These are phyloP conservation scores for Ophiostoma pallidulum DNA, from an alignment of 2,329 filamentous ascomycete species.

Conservation along the genomic window DNA sequence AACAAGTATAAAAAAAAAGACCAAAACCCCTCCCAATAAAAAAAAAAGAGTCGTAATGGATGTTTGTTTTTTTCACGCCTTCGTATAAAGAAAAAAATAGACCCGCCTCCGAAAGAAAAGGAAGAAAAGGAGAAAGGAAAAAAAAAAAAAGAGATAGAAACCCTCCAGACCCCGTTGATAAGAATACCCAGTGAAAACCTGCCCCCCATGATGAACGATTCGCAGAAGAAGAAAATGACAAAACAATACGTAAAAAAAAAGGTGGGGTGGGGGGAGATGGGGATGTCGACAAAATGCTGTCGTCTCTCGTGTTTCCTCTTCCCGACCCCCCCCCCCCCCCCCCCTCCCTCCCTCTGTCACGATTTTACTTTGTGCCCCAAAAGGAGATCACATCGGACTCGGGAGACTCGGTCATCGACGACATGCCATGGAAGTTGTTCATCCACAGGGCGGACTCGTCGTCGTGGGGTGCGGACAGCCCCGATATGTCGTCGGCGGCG, in stretches of 20 bases:
- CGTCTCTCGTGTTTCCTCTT: too few relatives aligned
- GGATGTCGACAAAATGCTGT: too few relatives aligned
- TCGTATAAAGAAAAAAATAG: background rate
- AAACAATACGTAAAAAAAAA: too few relatives aligned
- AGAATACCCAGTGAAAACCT: too few relatives aligned
- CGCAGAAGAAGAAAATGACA: too few relatives aligned
- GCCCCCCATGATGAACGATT: too few relatives aligned
- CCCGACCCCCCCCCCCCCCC: too few relatives aligned
- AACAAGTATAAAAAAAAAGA: background rate
- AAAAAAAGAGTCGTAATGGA: constrained; percentile 3
- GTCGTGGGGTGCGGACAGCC: constrained; percentile 33
- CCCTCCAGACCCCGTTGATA: too few relatives aligned
- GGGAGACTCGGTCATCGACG: constrained; percentile 24
- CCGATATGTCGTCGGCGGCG: constrained; percentile 33
- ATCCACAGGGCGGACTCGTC: constrained; percentile 42
- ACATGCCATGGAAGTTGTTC: constrained; percentile 30
- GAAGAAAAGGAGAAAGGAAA: background rate
- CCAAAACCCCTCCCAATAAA: background rate
- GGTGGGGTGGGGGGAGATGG: too few relatives aligned
- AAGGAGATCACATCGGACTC: constrained; percentile 22
- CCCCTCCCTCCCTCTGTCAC: too few relatives aligned
- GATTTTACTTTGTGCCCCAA: constrained; percentile 18
- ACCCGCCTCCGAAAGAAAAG: background rate
- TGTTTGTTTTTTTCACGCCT: constrained; percentile 8
- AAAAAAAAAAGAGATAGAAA: background rate